Base-by-base conservation (phyloP, 2,329 filamentous ascomycete species). In the Apiospora pterosperma region DNA sequence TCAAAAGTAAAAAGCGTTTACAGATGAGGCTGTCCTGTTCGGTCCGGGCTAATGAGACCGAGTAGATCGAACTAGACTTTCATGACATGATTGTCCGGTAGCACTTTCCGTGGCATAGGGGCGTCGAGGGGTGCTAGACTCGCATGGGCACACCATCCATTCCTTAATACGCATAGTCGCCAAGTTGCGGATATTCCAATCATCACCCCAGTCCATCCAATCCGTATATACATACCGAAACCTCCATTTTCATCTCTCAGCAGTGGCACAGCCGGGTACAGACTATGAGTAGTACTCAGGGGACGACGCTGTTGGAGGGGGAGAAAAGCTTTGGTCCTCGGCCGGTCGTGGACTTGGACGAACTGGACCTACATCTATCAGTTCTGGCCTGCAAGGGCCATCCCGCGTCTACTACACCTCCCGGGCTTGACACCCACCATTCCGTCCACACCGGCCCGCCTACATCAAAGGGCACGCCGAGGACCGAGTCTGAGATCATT, bases 211-310 rank as follows among this genome's bases (percentile, higher is more conserved):
- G 48, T 5, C 48, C 48, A 34, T 68, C 72, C 67, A 73, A 67
- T 61, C 69, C 66, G 66, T 67, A 72, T 64, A 69, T 68, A 70
- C 69, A 72, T 72, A 71, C 70, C 73, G 73, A 73, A 74, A 71
- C 70, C 21, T 25, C 48, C 16, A n/a, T 25, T 68, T 67, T 66
- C 66, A 69, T 65, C 65, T 58, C 65, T 25, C 48, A 63, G 63
- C 64, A 64, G 67, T 70, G 67, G 66, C 60, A 63, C 65, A 66
- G 68, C 63, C 63, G 69, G 52, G 68, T 62, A 68, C 69, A 62
- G 72, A 72, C 68, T 72, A 76, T 76, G 74, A 74, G 68, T 67
- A 70, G 69, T 67, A 62, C 69, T 68, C 70, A 70, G 62, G 67
- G 67, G 63, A 65, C 65, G 62, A 66, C 65, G 59, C 64, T 71